phyloP scores from a whole-genome alignment of 441 rosid genomes.

The Hura crepitans region DNA sequence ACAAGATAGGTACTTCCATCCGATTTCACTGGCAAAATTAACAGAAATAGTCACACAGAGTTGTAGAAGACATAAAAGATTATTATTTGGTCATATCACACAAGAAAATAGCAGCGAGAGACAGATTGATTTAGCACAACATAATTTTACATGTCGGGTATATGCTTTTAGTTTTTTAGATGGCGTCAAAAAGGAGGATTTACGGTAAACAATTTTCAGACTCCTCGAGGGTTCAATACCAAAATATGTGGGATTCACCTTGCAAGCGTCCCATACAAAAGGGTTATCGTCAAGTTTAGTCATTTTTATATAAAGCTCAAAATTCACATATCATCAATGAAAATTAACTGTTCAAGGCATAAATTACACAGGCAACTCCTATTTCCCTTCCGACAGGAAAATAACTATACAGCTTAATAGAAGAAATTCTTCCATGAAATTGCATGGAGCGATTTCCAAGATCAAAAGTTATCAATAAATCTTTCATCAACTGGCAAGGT shows the following conservation, averaged over 20 bases:
- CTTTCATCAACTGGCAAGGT: background rate
- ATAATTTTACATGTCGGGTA: background rate
- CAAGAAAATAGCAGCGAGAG: background rate
- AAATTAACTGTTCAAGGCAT: background rate
- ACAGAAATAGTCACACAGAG: background rate
- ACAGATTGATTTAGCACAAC: background rate
- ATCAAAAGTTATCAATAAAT: background rate
- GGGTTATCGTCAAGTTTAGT: background rate
- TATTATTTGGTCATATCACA: too few species aligned
- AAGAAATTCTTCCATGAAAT: background rate
- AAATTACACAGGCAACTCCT: background rate
- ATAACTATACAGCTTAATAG: background rate
- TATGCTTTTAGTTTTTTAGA: background rate
- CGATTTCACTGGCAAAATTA: background rate
- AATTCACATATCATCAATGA: background rate
- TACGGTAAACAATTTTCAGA: background rate
- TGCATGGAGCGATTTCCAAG: background rate
- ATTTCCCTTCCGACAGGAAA: background rate
- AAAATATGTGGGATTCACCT: background rate
- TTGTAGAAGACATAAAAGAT: too few species aligned
- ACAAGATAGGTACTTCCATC: background rate
- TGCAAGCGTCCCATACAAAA: background rate
- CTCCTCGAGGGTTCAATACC: too few species aligned
- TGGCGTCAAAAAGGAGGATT: too few species aligned
- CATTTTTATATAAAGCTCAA: background rate